Evolutionary conservation across 2,329 filamentous ascomycete species (phyloP).

Genomic region (Pestalotiopsis sp.): DNA sequence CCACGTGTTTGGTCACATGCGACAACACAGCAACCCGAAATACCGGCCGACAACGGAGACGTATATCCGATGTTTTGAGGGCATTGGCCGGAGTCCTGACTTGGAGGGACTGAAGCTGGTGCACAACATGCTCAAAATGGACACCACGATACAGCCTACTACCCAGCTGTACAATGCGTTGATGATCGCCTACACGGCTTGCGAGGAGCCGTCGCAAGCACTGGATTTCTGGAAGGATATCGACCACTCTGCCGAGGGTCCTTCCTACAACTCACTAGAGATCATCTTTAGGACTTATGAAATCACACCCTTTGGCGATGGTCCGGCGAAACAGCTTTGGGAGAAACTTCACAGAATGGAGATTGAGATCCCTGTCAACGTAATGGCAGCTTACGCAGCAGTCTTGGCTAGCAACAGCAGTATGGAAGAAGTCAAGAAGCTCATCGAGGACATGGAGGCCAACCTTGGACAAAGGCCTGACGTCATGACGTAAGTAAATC

Average conservation of each 20-base stretch:
- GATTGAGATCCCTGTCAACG: slow-evolving; percentile 71
- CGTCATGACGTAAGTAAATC: slow-evolving; percentile 26
- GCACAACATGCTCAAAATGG: slow-evolving; percentile 94
- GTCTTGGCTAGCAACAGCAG: slow-evolving; percentile 75
- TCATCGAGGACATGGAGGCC: slow-evolving; percentile 68
- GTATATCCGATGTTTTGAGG: slow-evolving; percentile 78
- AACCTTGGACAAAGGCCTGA: slow-evolving; percentile 51
- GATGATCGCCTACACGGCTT: slow-evolving; percentile 82
- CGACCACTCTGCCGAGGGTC: slow-evolving; percentile 80
- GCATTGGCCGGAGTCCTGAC: slow-evolving; percentile 66
- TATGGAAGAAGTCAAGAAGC: slow-evolving; percentile 66
- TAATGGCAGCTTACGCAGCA: slow-evolving; percentile 78
- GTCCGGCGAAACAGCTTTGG: slow-evolving; percentile 70
- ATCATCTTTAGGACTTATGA: slow-evolving; percentile 83
- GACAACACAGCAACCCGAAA: slow-evolving; percentile 66
- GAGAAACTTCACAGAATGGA: slow-evolving; percentile 72
- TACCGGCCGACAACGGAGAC: slow-evolving; percentile 72
- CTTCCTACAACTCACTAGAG: slow-evolving; percentile 77
- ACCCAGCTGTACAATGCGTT: slow-evolving; percentile 81
- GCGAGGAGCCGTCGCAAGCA: slow-evolving; percentile 66
- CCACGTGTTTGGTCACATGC: slow-evolving; percentile 91
- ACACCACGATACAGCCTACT: slow-evolving; percentile 75
- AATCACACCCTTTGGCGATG: slow-evolving; percentile 57
- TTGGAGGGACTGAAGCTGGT: slow-evolving; percentile 71
- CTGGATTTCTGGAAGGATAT: slow-evolving; percentile 86